Evolutionary conservation across 441 rosid genomes (phyloP).

Genomic region (Erodium texanum): DNA sequence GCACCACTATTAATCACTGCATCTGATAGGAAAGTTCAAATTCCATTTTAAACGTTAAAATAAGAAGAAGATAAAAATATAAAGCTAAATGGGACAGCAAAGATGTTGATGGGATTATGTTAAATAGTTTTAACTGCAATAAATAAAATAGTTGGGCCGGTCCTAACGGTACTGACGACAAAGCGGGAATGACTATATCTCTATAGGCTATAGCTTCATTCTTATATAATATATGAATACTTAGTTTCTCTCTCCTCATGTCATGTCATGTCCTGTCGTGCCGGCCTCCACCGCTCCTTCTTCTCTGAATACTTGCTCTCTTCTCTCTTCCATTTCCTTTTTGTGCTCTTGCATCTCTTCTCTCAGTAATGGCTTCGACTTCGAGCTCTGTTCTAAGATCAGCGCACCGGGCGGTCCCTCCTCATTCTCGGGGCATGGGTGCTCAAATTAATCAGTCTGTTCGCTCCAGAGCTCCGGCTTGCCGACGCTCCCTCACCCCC

Average conservation of each 20-base stretch:
- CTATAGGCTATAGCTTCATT: too few relatives aligned
- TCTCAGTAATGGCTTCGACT: constrained; percentile 18
- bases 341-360: background rate
- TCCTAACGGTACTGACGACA: constrained; percentile 11
- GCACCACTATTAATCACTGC: background rate
- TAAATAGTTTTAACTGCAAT: background rate
- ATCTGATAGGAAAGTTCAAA: background rate
- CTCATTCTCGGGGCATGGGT: constrained; percentile 12
- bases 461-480: constrained; percentile 26
- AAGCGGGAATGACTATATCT: too few relatives aligned
- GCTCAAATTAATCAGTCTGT: background rate
- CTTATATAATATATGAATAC: background rate
- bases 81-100: background rate
- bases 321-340: background rate
- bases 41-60: background rate
- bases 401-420: constrained; percentile 31
- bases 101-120: background rate
- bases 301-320: background rate
- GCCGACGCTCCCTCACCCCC: constrained; percentile 59
- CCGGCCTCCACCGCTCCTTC: constrained; percentile 29
- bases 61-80: too few relatives aligned
- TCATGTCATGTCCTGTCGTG: constrained; percentile 23
- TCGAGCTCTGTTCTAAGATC: constrained; percentile 16
- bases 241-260: background rate
- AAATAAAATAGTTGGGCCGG: constrained; percentile 1